Conservation (phyloP, 495 filamentous ascomycete species). For the Hypoxylon perforatum region DNA sequence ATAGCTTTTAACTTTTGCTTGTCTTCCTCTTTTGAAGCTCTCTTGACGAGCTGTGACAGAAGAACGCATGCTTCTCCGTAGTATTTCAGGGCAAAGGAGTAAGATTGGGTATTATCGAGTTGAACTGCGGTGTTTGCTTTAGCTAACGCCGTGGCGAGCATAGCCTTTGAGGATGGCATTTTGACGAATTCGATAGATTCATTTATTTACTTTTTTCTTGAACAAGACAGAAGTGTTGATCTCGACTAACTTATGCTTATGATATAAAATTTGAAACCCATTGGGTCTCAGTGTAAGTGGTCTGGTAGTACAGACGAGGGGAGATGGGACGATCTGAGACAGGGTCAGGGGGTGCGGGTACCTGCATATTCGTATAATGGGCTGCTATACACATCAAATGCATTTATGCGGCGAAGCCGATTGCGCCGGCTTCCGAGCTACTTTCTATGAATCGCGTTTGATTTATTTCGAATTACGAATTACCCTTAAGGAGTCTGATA, state of each 20-base stretch:
- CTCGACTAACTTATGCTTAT: conserved; percentile 29
- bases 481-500: too few relatives aligned
- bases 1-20: conserved; percentile 87
- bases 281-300: conserved; percentile 27
- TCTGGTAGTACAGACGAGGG: conserved; percentile 22
- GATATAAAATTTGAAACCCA: conserved; percentile 20
- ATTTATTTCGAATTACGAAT: too few relatives aligned
- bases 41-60: conserved; percentile 84
- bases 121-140: conserved; percentile 96
- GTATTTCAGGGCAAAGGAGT: conserved; percentile 90
- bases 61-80: conserved; percentile 90
- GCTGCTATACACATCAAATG: conserved; percentile 5
- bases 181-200: conserved; percentile 48
- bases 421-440: not conserved
- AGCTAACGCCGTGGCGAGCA: conserved; percentile 91
- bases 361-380: conserved; percentile 34
- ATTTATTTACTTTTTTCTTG: conserved; percentile 38
- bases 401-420: conserved; percentile 12
- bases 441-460: too few relatives aligned
- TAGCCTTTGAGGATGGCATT: conserved; percentile 80
- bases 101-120: conserved; percentile 93
- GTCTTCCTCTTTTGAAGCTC: conserved; percentile 85
- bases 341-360: conserved; percentile 30
- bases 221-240: conserved; percentile 24
- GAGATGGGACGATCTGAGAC: conserved; percentile 35